Evolutionary conservation across 352 stramenopile species (phyloP), one percentile per base, ranked within the genome.

Genomic region (Aphanomyces astaci): DNA sequence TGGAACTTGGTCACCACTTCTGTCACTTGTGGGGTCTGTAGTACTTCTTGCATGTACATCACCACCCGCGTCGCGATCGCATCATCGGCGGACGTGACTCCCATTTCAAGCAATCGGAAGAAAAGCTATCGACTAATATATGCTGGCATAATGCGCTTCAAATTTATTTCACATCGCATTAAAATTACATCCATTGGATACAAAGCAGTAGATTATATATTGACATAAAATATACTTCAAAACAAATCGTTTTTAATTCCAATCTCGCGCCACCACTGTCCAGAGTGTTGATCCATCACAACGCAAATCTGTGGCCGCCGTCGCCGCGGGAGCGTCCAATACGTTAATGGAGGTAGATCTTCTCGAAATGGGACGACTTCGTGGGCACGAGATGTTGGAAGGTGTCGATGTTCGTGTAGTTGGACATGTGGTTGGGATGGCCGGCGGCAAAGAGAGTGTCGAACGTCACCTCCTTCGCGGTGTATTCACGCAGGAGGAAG

Each of bases 381-480:
- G 86, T 72, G 25, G 84, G 74, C 36, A 92, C 65, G 25, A 89
- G 72, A 54, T 90, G 84, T 70, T 92, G 84, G 73, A 84, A 92
- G 10, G 76, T 86, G 66, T 92, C 82, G 27, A 92, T 88, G 73
- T 90, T 90, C 40, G 82, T 90, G 68, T 92, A 92, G 75, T 92
- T 76, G 48, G 79, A 78, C 84, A 92, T 92, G 62, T 73, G 85
- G 53, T 77, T 87, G 48, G 83, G 78, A 51, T 92, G 74, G 25
- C 85, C 85, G 48, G 85, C 71, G 3, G 75, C 74, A 49, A 91
- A 89, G 13, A 92, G 73, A 59, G 67, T 46, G 43, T 92, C 84
- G 46, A 92, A 92, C 31, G 80, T 75, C 60, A 84, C 74, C 67
- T 91, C 86, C 72, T 91, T 92, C 28, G 80, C 80, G 32, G 78